A percentile compares a stretch with the other conserved stretches of the same genome.
Evolutionary conservation across 768 basidiomycete genomes (phyloP).

Genomic region (Ramaria sp.): DNA sequence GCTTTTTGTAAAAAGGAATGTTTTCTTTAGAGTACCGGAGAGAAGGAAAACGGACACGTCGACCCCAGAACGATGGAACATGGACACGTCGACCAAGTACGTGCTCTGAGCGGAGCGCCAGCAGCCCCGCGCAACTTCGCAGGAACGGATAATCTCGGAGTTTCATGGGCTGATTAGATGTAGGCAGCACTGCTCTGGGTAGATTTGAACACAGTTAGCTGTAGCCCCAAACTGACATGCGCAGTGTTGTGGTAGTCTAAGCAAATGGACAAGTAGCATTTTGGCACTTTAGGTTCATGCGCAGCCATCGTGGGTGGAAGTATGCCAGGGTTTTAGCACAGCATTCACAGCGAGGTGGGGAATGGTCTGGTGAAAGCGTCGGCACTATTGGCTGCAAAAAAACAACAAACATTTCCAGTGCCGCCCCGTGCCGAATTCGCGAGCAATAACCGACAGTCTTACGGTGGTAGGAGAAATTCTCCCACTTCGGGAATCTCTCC

Average conservation of each 20-base stretch:
- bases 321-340: no score
- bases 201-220: no score
- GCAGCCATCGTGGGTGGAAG: background rate
- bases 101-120: background rate
- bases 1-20: background rate
- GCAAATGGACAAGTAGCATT: background rate
- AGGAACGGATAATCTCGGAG: slow-evolving; percentile 3
- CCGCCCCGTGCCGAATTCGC: no score
- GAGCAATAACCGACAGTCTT: no score
- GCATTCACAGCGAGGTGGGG: background rate
- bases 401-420: no score
- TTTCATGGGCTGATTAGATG: background rate
- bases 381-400: no score
- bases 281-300: background rate
- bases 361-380: background rate
- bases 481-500: no score
- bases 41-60: background rate
- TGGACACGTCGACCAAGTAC: background rate
- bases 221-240: no score
- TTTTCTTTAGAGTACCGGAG: background rate
- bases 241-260: background rate
- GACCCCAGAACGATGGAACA: background rate
- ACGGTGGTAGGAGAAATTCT: no score
- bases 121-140: background rate
- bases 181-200: no score